A percentile compares a stretch with the other conserved stretches of the same genome.
These are phyloP conservation scores for Hyaloscypha bicolor DNA, from an alignment of 495 filamentous ascomycete genomes.

Conservation along the genomic window DNA sequence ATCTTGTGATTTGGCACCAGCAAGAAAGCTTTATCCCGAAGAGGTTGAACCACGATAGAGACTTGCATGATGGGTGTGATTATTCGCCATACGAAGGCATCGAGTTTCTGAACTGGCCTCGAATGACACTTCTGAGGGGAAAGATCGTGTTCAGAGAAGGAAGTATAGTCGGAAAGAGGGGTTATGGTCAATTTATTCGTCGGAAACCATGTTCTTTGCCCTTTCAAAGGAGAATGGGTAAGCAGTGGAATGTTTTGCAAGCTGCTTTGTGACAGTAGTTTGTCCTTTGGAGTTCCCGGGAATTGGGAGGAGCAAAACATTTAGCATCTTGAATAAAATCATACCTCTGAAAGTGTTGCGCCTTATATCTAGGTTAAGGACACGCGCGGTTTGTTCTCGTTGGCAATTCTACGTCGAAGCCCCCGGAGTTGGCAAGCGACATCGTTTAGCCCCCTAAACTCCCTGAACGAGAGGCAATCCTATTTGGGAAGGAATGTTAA, in stretches of 20 bases:
- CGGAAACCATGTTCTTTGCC: background rate
- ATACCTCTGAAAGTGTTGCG: no score
- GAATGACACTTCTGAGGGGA: background rate
- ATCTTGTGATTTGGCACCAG: background rate
- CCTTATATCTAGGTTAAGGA: no score
- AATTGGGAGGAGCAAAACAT: no score
- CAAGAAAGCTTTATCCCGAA: background rate
- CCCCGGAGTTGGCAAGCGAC: no score
- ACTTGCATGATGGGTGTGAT: background rate
- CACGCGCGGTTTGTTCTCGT: no score
- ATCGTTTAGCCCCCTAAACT: no score
- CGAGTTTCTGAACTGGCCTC: background rate
- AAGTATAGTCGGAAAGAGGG: background rate
- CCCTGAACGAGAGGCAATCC: no score
- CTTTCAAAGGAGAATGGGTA: background rate
- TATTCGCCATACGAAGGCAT: background rate
- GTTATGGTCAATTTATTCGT: background rate
- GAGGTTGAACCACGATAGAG: background rate
- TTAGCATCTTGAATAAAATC: no score
- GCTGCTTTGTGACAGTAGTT: background rate
- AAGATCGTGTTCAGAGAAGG: background rate
- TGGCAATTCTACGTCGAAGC: no score
- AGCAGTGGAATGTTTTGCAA: constrained; percentile 4
- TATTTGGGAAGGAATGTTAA: no score
- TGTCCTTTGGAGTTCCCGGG: no score